Evolutionary conservation across 768 basidiomycete genomes (phyloP), one percentile per base, ranked within the genome.

Genomic region (Leccinum broughii): DNA sequence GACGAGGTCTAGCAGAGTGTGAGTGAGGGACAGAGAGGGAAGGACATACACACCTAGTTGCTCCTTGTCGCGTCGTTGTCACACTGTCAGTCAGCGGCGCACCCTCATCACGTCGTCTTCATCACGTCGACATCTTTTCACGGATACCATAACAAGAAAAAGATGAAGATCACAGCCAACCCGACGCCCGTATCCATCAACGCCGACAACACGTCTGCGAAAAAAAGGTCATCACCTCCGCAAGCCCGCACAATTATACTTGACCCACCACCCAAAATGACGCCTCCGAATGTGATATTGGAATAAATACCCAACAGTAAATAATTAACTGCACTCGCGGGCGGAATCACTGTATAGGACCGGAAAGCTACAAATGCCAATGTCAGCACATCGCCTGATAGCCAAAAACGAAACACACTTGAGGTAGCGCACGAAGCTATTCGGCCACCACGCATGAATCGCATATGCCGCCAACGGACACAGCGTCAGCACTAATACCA

Each of bases 181-280:
- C 87, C 87, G 10, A 88, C 76, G n/a, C 89, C 88, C 14, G 88
- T 81, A 65, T 89, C 89, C 64, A 90, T 66, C 4, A 86, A 89
- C 10, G 88, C 86, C 7, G 88, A 89, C n/a, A 90, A 72, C 20
- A 89, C 84, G 62, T 88, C 80, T 80, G 52, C 41, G 11, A 34
- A 9, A 48, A 10, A 50, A 46, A 17, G 22, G 2, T 22, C 22
- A 22, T n/a, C 11, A 3, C 9, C 2, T 6, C 1, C 15, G 6
- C 20, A 48, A 8, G 1, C 11, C 34, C 75, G 54, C 41, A 77
- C 76, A 77, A 24, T 77, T 77, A 62, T 77, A 77, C 72, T 88
- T 87, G n/a, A 78, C 76, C 86, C 86, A 87, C 86, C 86, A 87
- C 3, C 83, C 80, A 74, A 86, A 85, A 63, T 88, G 77, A 66